These are phyloP conservation scores for Vigna nakashimae DNA, from an alignment of 306 rosid species.

Conservation along the genomic window DNA sequence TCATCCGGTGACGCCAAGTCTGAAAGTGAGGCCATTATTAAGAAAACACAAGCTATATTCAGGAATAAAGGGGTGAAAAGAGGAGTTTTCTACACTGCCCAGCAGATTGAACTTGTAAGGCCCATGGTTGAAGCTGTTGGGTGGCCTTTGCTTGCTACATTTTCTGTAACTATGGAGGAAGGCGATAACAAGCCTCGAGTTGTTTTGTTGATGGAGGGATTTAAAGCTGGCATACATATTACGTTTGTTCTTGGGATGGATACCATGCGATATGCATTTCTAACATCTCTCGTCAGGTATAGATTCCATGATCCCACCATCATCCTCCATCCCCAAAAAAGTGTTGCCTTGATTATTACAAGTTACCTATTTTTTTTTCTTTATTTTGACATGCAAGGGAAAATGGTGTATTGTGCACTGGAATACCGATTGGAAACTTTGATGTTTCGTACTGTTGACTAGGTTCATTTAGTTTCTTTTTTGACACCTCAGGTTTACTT, in stretches of 20 bases:
- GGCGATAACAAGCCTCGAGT: constrained; percentile 96
- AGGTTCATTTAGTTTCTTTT: constrained; percentile 45
- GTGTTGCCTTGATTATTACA: constrained; percentile 7
- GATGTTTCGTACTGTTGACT: constrained; percentile 40
- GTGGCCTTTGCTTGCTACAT: constrained; percentile 99
- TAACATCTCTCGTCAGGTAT: constrained; percentile 96
- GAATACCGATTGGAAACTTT: constrained; percentile 28
- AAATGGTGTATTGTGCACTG: constrained; percentile 34
- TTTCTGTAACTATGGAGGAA: constrained; percentile 99
- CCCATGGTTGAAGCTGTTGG: constrained; percentile 99
- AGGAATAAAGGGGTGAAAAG: constrained; percentile 81
- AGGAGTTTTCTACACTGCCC: constrained; percentile 91
- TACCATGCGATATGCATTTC: constrained; percentile 99
- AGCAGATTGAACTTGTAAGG: constrained; percentile 97
- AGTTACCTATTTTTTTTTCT: background rate
- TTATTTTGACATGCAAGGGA: constrained; percentile 38
- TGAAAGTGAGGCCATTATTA: constrained; percentile 94
- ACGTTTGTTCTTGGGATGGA: constrained; percentile 97
- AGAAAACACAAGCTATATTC: constrained; percentile 92
- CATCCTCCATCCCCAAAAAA: background rate
- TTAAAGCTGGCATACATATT: constrained; percentile 95
- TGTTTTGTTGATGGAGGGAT: constrained; percentile 96
- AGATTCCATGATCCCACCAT: constrained; percentile 10
- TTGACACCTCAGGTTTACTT: constrained; percentile 81
- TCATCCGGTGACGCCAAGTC: constrained; percentile 73